A percentile compares a stretch with the other conserved stretches of the same genome.
Evolutionary conservation across 1,139 yeast species (phyloP).

Genomic region (Ogataea hybrid): DNA sequence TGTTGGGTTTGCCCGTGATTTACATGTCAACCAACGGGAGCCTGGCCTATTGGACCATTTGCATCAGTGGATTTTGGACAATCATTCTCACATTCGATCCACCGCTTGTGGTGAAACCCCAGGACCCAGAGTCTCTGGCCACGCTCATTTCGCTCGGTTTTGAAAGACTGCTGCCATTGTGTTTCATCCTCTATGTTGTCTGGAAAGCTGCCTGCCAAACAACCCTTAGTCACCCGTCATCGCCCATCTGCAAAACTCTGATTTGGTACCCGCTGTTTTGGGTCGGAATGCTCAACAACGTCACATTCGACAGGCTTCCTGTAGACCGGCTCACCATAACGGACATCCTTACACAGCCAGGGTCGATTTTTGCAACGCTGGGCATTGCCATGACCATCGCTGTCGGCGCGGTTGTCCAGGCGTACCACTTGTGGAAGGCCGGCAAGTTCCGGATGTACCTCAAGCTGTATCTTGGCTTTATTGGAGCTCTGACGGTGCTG

Average conservation of each 20-base stretch:
- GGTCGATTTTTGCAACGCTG: constrained; percentile 67
- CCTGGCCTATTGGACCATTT: constrained; percentile 59
- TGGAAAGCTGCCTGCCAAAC: constrained; percentile 44
- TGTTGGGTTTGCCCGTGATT: constrained; percentile 59
- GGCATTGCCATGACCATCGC: constrained; percentile 46
- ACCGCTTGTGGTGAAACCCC: constrained; percentile 59
- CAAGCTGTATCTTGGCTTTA: constrained; percentile 46
- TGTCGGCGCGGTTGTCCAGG: constrained; percentile 66
- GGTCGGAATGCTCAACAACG: constrained; percentile 82
- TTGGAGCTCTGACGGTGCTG: constrained; percentile 45
- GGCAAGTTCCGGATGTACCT: constrained; percentile 67
- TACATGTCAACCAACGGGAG: constrained; percentile 50
- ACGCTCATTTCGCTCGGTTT: constrained; percentile 67
- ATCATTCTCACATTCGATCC: constrained; percentile 81
- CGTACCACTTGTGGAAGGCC: constrained; percentile 73
- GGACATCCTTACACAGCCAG: constrained; percentile 74
- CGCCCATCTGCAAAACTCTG: constrained; percentile 52
- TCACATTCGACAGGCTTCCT: constrained; percentile 85
- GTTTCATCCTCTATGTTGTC: constrained; percentile 67
- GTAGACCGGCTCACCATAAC: constrained; percentile 74
- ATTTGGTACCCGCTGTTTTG: constrained; percentile 83
- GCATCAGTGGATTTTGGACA: constrained; percentile 83
- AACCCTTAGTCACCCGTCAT: constrained; percentile 36
- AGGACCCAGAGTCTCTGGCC: constrained; percentile 52
- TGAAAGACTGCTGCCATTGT: constrained; percentile 71